Base-by-base conservation (phyloP, 768 basidiomycete species). In the Amanita brunnescens region DNA sequence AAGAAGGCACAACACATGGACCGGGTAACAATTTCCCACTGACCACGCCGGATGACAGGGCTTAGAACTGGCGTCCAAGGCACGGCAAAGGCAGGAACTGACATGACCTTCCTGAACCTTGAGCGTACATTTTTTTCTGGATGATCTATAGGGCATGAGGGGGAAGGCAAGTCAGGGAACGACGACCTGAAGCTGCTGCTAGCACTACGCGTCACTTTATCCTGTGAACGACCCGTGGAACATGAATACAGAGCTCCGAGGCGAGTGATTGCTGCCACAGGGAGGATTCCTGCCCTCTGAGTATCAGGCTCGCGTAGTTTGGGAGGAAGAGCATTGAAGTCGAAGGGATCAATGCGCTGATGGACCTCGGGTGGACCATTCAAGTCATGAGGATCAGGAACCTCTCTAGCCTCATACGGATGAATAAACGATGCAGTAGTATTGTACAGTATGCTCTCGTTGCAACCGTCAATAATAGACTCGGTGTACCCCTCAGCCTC, bases 11-110 rank as follows among this genome's bases (percentile, higher is more conserved):
- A 57, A 0, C 69, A 24, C 39, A 70, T 72, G 2, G 82, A 83
- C 33, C 85, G 71, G 23, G 85, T 68, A 26, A 90, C 85, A 24
- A 91, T 83, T 65, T 90, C 87, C 89, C 88, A 91, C 58, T 91
- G 89, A 2, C 80, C 86, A n/a, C 89, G 75, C 47, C 78, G 74
- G 46, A 90, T 79, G 51, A 83, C 72, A 13, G 85, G 81, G 53
- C 77, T 85, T 45, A 85, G 71, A 18, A 91, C 71, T 35, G 72
- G 74, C 38, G 88, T 88, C 51, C 91, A 67, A 29, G 86, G 84
- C 18, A 77, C 67, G 16, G 80, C 75, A 55, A 90, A 90, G 39
- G 85, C 80, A 2, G 87, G 87, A 13, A 88, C 86, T 9, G 73
- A 67, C 40, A 70, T 68, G 42, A 80, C 68, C 56, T 67, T 64